phyloP scores from a whole-genome alignment of 208 protist genomes.

The Leishmania lainsoni region DNA sequence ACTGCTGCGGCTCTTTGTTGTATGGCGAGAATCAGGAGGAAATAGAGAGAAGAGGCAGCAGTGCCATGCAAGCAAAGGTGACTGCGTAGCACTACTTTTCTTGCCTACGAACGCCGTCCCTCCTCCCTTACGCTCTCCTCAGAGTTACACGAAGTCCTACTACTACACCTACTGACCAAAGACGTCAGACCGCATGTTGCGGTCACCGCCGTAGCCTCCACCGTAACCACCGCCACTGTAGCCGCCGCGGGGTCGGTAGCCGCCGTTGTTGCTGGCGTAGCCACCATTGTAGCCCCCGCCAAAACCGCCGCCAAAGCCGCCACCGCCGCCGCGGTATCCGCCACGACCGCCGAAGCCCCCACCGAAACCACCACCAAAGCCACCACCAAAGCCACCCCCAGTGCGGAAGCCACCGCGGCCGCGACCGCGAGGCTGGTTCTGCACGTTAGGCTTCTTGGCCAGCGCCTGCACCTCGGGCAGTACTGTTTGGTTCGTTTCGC shows the following conservation, averaged over 20 bases:
- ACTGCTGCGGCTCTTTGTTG: background rate
- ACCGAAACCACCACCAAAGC: conserved; percentile 25
- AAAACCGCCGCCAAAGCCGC: conserved; percentile 24
- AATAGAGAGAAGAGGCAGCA: background rate
- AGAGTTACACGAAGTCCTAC: background rate
- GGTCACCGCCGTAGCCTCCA: conserved; percentile 15
- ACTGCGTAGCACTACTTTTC: background rate
- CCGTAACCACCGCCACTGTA: conserved; percentile 28
- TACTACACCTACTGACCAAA: conserved; percentile 51
- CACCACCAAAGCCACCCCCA: conserved; percentile 34
- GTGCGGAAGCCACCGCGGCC: conserved; percentile 51
- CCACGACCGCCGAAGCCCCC: conserved; percentile 28
- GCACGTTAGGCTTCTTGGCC: conserved; percentile 80
- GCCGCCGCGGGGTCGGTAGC: conserved; percentile 24
- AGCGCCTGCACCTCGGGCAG: conserved; percentile 76
- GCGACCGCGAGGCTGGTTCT: conserved; percentile 49
- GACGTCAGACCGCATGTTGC: conserved; percentile 47
- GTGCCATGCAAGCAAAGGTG: background rate
- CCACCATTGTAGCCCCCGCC: conserved; percentile 18
- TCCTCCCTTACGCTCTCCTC: background rate
- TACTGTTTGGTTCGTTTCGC: conserved; percentile 84
- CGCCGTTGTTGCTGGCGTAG: conserved; percentile 33
- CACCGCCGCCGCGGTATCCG: conserved; percentile 21
- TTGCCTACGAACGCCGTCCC: background rate
- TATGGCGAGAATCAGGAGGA: background rate